Evolutionary conservation across 1,284 basidiomycete genomes (phyloP), one percentile per base, ranked within the genome.

Genomic region (Vanrija sp.): DNA sequence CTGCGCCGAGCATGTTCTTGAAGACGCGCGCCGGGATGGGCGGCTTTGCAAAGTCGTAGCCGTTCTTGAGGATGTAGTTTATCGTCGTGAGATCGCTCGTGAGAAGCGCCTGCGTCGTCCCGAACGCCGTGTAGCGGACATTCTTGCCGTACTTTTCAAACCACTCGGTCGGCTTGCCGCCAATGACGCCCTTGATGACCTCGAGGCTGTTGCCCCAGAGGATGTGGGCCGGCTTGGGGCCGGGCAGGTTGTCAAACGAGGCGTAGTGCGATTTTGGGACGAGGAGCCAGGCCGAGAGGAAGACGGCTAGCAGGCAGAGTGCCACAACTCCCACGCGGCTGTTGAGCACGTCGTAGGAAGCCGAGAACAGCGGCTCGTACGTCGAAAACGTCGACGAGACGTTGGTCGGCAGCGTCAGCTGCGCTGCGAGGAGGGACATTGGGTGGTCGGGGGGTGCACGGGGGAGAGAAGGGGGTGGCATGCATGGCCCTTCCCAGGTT

Each of bases 11-110:
- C 5, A 45, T 10, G 18, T 38, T 22, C n/a, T 10, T 19, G 18
- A 49, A 27, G n/a, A 45, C 31, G 37, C 18, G 20, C 12, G 23
- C 18, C 10, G 15, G 3, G 85, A 77, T 55, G 83, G 82, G 44
- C 0, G 85, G 84, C 66, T 86, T 87, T 15, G 83, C 84, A 66
- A 83, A 87, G 31, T 81, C 76, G 62, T 86, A 83, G 3, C 81
- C 78, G 51, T 80, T 78, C 18, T 76, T 75, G 47, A 87, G 78
- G 49, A 88, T 81, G 56, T 86, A 79, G 6, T 80, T 77, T 19
- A 86, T 70, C 0, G 85, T 83, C 25, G 77, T 70, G 0, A 81
- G 80, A 69, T 87, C 85, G 41, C 79, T 80, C 20, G 83, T 83
- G 31, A 31, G 12, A 4, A 31, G 9, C 10, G 31, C 31, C 31